Base-by-base conservation (phyloP, 2,329 filamentous ascomycete species). In the Colletotrichum chrysophilum region DNA sequence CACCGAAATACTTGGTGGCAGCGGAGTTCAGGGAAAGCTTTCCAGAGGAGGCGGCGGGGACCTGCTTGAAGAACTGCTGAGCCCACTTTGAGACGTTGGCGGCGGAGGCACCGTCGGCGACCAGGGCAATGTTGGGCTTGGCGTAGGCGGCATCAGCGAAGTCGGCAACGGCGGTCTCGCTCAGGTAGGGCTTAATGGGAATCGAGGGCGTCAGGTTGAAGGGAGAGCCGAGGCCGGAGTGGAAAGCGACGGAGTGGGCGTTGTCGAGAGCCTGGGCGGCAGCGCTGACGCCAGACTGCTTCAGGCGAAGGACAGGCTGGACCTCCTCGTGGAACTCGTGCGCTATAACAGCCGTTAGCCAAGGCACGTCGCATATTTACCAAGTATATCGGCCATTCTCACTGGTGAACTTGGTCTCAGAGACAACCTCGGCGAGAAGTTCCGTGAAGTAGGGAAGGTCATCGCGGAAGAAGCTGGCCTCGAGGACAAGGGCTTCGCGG, bases 381-480 rank as follows among this genome's bases (percentile, higher is more conserved):
- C 65, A 69, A 69, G 24, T 55, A n/a, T 28, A n/a, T 43, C 34
- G 43, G 71, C 48, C 77, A 85, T 26, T 80, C 92, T 87, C 87
- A 94, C 93, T 89, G 79, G 93, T 92, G 86, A 95, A 99, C 88
- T 95, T 97, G 80, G 96, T 98, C 87, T 95, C 89, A 77, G 94
- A 93, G 82, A 97, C 90, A 81, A 98, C 94, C 90, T 99, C 97
- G 83, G 94, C 95, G 80, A 99, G 91, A 79, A 99, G 91, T 90
- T 99, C 97, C 82, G 96, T 92, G 86, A 98, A 99, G 92, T 98
- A 99, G 80, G 97, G 97, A 80, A 99, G 93, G 85, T 99, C 96
- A 85, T 97, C 93, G 84, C 95, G 93, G 80, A 99, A 92, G 91
- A 99, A 99, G 89, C 94, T 98, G 85, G 97, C 95, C 87, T 96